These are phyloP conservation scores for Plasmopara viticola DNA, from an alignment of 352 stramenopile genomes.

Conservation along the genomic window DNA sequence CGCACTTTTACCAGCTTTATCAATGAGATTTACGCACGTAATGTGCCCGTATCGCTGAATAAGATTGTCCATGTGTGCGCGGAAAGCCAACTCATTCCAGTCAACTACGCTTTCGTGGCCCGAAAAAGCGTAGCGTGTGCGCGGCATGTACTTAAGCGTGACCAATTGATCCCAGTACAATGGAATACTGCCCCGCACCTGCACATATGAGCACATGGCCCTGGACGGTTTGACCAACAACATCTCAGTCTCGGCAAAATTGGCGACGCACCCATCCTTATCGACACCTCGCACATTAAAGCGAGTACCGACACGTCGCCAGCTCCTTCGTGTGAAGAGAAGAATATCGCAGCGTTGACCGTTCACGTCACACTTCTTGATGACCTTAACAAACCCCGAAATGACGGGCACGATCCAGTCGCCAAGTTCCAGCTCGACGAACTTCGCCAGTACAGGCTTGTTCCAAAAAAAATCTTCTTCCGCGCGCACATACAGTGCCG, in stretches of 20 bases:
- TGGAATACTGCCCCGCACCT: slow-evolving; percentile 93
- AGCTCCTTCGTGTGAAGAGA: slow-evolving; percentile 71
- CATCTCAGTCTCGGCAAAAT: slow-evolving; percentile 95
- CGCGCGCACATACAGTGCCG: slow-evolving; percentile 39
- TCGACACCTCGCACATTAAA: slow-evolving; percentile 92
- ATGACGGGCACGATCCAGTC: slow-evolving; percentile 78
- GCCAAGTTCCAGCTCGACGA: slow-evolving; percentile 58
- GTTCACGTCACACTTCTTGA: slow-evolving; percentile 43
- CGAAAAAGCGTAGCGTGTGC: slow-evolving; percentile 59
- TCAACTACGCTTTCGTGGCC: slow-evolving; percentile 42
- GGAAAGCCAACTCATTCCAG: slow-evolving; percentile 55
- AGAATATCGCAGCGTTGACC: slow-evolving; percentile 59
- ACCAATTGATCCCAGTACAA: slow-evolving; percentile 88
- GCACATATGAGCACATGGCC: slow-evolving; percentile 53
- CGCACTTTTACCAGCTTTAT: slow-evolving; percentile 77
- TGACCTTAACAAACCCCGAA: slow-evolving; percentile 56
- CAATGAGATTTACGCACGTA: slow-evolving; percentile 91
- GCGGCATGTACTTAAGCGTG: slow-evolving; percentile 90
- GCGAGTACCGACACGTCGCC: slow-evolving; percentile 77
- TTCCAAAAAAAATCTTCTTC: slow-evolving; percentile 93
- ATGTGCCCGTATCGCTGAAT: slow-evolving; percentile 74
- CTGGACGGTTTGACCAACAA: slow-evolving; percentile 42
- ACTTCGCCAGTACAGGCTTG: slow-evolving; percentile 47
- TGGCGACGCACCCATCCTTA: slow-evolving; percentile 86
- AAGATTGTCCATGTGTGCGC: slow-evolving; percentile 51